Percentiles rank a stretch among this genome's conserved stretches.
Evolutionary conservation across 352 stramenopile species (phyloP).

Genomic region (Phytophthora macrochlamydospora): DNA sequence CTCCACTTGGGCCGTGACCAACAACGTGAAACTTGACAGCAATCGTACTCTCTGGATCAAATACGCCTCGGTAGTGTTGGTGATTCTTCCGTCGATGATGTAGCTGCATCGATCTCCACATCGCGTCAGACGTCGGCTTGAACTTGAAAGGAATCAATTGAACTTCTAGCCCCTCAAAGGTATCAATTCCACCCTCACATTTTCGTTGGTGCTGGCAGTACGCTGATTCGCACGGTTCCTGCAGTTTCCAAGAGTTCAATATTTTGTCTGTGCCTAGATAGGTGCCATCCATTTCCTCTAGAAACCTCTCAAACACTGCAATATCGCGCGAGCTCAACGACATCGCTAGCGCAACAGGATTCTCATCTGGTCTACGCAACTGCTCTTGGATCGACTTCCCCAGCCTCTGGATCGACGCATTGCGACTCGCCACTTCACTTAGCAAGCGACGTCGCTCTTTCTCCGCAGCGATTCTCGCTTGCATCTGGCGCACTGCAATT

Average conservation of each 20-base stretch:
- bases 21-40: constrained; percentile 31
- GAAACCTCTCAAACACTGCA: constrained; percentile 19
- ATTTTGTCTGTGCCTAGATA: constrained; percentile 13
- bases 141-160: constrained; percentile 21
- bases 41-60: constrained; percentile 27
- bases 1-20: constrained; percentile 1
- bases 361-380: neutral
- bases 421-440: constrained; percentile 5
- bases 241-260: constrained; percentile 7
- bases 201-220: neutral
- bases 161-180: constrained; percentile 8
- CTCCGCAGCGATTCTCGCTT: constrained; percentile 16
- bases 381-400: constrained; percentile 8
- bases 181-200: neutral
- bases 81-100: constrained; percentile 12
- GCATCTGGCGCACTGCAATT: constrained; percentile 19
- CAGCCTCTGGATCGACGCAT: constrained; percentile 14
- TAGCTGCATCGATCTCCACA: constrained; percentile 22
- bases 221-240: neutral
- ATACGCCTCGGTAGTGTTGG: constrained; percentile 11
- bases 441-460: constrained; percentile 15
- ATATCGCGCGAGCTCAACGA: constrained; percentile 4
- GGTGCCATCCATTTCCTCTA: constrained; percentile 14
- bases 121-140: constrained; percentile 10
- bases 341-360: neutral